Evolutionary conservation across 2,329 filamentous ascomycete species (phyloP).

Genomic region (Sporothrix pallida): DNA sequence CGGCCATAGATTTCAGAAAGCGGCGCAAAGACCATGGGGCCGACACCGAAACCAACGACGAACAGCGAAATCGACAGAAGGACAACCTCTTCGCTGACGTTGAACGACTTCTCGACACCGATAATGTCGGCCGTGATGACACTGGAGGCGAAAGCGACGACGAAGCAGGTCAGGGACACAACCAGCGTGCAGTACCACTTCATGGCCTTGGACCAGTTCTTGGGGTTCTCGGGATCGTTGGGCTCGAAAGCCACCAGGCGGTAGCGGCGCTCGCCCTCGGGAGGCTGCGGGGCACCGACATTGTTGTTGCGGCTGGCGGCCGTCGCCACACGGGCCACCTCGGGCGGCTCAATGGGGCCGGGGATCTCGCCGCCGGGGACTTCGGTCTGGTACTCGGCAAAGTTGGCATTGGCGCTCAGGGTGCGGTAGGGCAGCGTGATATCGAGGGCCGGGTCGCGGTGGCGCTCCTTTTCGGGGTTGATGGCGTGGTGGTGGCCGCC

Average conservation of each 20-base stretch:
- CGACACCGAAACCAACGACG: conserved; percentile 81
- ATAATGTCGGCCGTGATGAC: conserved; percentile 79
- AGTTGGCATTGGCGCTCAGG: conserved; percentile 56
- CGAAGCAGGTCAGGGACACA: conserved; percentile 76
- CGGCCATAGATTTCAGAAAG: conserved; percentile 77
- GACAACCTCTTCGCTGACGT: conserved; percentile 73
- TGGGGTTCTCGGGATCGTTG: conserved; percentile 77
- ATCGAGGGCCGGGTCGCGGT: conserved; percentile 45
- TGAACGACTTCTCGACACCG: conserved; percentile 67
- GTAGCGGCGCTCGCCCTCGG: conserved; percentile 45
- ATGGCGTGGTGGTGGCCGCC: neutral
- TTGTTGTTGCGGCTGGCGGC: conserved; percentile 32
- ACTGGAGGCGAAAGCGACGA: conserved; percentile 72
- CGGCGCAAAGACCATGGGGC: conserved; percentile 80
- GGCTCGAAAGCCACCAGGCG: conserved; percentile 69
- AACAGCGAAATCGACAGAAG: conserved; percentile 77
- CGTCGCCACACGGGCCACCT: conserved; percentile 53
- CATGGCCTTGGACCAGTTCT: conserved; percentile 79
- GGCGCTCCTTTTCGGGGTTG: conserved; percentile 31
- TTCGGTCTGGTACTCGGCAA: conserved; percentile 65
- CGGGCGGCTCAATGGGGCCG: conserved; percentile 44
- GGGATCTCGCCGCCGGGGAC: conserved; percentile 62
- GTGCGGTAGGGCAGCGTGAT: conserved; percentile 63
- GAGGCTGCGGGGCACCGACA: conserved; percentile 27
- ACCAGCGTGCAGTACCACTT: conserved; percentile 90